Conservation (phyloP, 805 yeast species). For the Candida argentea region DNA sequence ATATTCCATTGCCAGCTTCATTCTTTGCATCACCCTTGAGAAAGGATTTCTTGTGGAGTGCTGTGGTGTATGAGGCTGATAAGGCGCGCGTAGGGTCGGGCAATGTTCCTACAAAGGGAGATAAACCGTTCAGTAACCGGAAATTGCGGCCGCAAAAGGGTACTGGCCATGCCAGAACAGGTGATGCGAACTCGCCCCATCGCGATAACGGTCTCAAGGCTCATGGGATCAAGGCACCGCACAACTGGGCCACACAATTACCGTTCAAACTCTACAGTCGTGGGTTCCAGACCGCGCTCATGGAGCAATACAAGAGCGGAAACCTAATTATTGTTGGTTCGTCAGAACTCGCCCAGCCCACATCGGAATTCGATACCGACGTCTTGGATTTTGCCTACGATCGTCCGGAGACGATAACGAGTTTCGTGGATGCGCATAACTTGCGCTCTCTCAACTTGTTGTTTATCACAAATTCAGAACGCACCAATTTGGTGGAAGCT, state of each 20-base stretch:
- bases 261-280: slow-evolving; percentile 62
- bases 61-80: slow-evolving; percentile 88
- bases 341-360: background rate
- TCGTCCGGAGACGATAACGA: slow-evolving; percentile 37
- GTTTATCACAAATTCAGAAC: slow-evolving; percentile 54
- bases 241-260: slow-evolving; percentile 72
- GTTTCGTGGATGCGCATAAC: slow-evolving; percentile 39
- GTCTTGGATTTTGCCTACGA: slow-evolving; percentile 28
- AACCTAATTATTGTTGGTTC: slow-evolving; percentile 62
- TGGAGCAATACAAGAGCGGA: slow-evolving; percentile 71
- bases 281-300: slow-evolving; percentile 76
- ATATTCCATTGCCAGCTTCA: slow-evolving; percentile 67
- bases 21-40: slow-evolving; percentile 69
- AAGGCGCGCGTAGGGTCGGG: slow-evolving; percentile 82
- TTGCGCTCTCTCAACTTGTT: slow-evolving; percentile 46
- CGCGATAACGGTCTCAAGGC: slow-evolving; percentile 87
- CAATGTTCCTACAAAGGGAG: slow-evolving; percentile 78
- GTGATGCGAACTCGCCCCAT: slow-evolving; percentile 91
- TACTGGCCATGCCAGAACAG: slow-evolving; percentile 88
- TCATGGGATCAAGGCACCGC: slow-evolving; percentile 82
- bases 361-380: slow-evolving; percentile 9
- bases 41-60: slow-evolving; percentile 89
- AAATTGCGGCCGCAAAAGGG: slow-evolving; percentile 90
- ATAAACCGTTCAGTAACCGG: slow-evolving; percentile 73
- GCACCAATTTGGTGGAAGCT: slow-evolving; percentile 52